A percentile compares a stretch with the other conserved stretches of the same genome.
phyloP scores from a whole-genome alignment of 805 yeast genomes.

The Starmerella cellae region DNA sequence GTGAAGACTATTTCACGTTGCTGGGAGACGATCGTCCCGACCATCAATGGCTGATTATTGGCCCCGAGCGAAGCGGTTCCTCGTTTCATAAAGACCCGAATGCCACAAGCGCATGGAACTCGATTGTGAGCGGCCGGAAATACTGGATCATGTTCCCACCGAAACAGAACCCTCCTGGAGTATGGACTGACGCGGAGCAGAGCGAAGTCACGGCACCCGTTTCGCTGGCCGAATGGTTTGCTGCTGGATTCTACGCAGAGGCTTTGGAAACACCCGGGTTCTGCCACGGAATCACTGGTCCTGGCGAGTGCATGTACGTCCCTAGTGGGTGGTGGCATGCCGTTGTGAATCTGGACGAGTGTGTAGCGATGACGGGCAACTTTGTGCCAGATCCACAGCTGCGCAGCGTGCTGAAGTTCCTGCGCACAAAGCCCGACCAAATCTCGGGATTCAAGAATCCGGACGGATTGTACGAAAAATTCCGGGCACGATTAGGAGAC shows the following conservation, averaged over 20 bases:
- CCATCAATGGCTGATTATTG: constrained; percentile 82
- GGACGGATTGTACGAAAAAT: constrained; percentile 52
- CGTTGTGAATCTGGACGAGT: constrained; percentile 62
- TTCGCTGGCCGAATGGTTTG: constrained; percentile 87
- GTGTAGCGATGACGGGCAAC: constrained; percentile 75
- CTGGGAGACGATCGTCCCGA: constrained; percentile 55
- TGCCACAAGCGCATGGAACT: constrained; percentile 82
- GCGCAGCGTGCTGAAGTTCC: constrained; percentile 49
- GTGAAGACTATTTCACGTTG: constrained; percentile 48
- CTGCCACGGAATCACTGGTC: constrained; percentile 57
- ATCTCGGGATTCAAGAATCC: constrained; percentile 52
- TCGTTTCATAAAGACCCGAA: constrained; percentile 92
- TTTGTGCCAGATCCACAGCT: constrained; percentile 59
- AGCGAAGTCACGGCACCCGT: constrained; percentile 84
- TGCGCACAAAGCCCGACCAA: constrained; percentile 54
- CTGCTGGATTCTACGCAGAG: constrained; percentile 68
- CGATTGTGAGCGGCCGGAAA: constrained; percentile 58
- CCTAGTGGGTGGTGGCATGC: constrained; percentile 98
- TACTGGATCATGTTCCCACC: constrained; percentile 88
- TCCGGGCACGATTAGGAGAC: constrained; percentile 38
- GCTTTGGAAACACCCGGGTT: constrained; percentile 37
- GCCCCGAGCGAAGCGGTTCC: constrained; percentile 71
- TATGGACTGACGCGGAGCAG: constrained; percentile 59
- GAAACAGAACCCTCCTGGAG: constrained; percentile 66
- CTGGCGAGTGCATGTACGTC: constrained; percentile 76